Evolutionary conservation across 768 basidiomycete species (phyloP), one percentile per base, ranked within the genome.

Genomic region (Pisolithus albus): DNA sequence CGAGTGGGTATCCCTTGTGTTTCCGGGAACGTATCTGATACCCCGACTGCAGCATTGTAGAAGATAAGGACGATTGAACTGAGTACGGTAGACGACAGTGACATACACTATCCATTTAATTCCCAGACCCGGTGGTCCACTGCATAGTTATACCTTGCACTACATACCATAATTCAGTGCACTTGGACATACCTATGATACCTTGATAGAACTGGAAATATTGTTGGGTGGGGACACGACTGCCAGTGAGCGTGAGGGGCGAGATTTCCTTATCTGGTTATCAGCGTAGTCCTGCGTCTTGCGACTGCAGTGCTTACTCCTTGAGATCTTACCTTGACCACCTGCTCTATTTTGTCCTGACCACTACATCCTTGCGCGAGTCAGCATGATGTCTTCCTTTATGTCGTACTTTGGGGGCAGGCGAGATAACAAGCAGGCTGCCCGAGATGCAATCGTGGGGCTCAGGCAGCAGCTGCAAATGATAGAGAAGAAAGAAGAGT

Each of bases 401-500:
- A 89, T 96, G 84, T 86, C 83, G 66, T 95, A 88, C 75, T 92
- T 99, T 68, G 86, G 85, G 11, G 84, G 86, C 46, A 79, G 83
- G 57, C 81, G 83, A 59, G 88, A 94, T 64, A 78, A 90, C 21
- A 90, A 88, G 70, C 83, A 87, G 70, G 75, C 84, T 24, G 86
- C 95, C 42, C 80, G 92, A 56, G 91, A 96, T 66, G 91, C 96
- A 45, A 99, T 99, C 68, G 88, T 98, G 53, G 79, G 79, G 42
- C 76, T 99, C 59, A 83, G 95, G 63, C 87, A 95, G 72, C 93
- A 98, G 68, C 79, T 97, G 56, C 82, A 91, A 71, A 88, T 95
- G 84, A 83, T 98, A 59, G 93, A 97, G 81, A 99, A 97, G 91
- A 97, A 95, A 77, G 96, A 97, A 75, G 95, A 98, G 68, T 78